phyloP scores from a whole-genome alignment of 2,329 filamentous ascomycete species.

The Sodiomyces alkalinus region DNA sequence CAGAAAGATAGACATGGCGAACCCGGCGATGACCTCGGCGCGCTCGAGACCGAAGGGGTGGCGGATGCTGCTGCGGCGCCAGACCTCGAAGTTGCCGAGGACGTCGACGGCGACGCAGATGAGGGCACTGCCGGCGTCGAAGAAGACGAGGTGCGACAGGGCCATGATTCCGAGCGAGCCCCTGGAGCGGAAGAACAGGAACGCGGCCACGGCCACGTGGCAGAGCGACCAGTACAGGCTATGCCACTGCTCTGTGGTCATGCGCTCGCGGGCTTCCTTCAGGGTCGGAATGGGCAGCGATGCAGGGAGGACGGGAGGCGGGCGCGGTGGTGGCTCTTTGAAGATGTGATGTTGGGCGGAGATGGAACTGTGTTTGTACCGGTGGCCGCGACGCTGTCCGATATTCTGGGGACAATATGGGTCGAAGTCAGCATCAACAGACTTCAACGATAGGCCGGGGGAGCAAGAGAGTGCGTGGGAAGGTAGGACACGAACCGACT shows the following conservation, averaged over 20 bases:
- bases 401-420: conserved; percentile 45
- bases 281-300: conserved; percentile 85
- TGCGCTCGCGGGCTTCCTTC: conserved; percentile 75
- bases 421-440: neutral
- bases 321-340: conserved; percentile 73
- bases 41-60: conserved; percentile 90
- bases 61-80: conserved; percentile 81
- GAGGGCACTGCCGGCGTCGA: conserved; percentile 83
- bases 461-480: no score
- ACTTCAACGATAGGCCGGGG: no score
- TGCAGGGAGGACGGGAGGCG: conserved; percentile 77
- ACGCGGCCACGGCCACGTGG: conserved; percentile 69
- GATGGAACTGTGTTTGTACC: conserved; percentile 94
- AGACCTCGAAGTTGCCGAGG: conserved; percentile 92
- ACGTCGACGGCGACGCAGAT: conserved; percentile 89
- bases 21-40: conserved; percentile 85
- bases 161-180: conserved; percentile 85
- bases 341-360: conserved; percentile 86
- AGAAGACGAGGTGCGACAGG: conserved; percentile 83
- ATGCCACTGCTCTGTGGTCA: conserved; percentile 74
- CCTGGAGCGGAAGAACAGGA: conserved; percentile 73
- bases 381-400: conserved; percentile 83
- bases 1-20: conserved; percentile 89
- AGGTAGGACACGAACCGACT: conserved; percentile 45
- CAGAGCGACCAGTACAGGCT: conserved; percentile 82